phyloP scores from a whole-genome alignment of 208 protist species.

The Perkinsela sp. region DNA sequence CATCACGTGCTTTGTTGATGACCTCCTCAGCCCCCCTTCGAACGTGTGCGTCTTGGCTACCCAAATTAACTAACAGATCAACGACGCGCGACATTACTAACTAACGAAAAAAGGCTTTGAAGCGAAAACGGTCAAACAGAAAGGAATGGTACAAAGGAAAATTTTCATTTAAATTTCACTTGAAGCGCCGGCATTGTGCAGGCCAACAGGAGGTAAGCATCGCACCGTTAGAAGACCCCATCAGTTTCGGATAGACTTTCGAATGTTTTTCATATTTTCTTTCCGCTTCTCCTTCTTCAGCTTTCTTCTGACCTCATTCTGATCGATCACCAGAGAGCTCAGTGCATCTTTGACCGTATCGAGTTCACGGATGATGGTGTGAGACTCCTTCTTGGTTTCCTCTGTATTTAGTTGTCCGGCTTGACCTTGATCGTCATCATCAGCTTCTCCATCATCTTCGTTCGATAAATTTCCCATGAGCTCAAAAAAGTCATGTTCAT shows the following conservation, averaged over 20 bases:
- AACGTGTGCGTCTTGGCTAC: conserved; percentile 22
- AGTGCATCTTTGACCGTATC: conserved; percentile 1
- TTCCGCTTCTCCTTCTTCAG: too few relatives aligned
- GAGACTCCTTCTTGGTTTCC: conserved; percentile 2
- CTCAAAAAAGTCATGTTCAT: conserved; percentile 29
- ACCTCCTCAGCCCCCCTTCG: conserved; percentile 32
- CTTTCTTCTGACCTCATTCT: neutral
- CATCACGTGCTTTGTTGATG: conserved; percentile 24
- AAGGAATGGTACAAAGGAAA: too few relatives aligned
- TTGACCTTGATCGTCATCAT: conserved; percentile 2
- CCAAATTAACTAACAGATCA: conserved; percentile 23
- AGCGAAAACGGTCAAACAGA: too few relatives aligned
- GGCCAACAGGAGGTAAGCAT: too few relatives aligned
- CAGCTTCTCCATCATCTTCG: neutral
- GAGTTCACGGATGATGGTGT: neutral
- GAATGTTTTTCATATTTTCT: too few relatives aligned
- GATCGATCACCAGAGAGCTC: neutral
- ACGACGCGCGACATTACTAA: conserved; percentile 11
- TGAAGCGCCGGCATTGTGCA: too few relatives aligned
- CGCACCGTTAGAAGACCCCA: too few relatives aligned
- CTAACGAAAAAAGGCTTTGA: too few relatives aligned
- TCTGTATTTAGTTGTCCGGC: neutral
- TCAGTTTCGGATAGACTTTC: too few relatives aligned
- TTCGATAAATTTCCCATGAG: conserved; percentile 21
- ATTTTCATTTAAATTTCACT: too few relatives aligned